A percentile compares a stretch with the other conserved stretches of the same genome.
These are phyloP conservation scores for Hyaloperonospora brassicae DNA, from an alignment of 352 stramenopile species.

Conservation along the genomic window DNA sequence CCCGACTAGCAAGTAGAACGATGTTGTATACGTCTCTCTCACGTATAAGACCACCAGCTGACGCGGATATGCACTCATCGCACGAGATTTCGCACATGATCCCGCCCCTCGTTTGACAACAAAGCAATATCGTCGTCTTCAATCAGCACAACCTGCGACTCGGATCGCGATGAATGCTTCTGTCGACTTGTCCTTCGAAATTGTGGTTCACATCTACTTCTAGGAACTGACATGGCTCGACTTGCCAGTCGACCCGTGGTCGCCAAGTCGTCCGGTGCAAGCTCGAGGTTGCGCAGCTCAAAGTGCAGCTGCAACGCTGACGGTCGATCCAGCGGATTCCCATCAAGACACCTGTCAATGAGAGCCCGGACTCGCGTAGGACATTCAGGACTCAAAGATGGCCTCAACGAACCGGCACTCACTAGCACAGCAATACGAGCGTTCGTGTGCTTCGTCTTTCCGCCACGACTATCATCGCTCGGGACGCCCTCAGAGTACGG, in stretches of 20 bases:
- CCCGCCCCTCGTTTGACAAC: conserved; percentile 17
- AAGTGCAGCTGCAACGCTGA: conserved; percentile 63
- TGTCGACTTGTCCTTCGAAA: background rate
- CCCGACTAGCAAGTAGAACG: too few species aligned
- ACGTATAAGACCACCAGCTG: background rate
- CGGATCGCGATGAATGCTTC: conserved; percentile 6
- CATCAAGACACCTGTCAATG: conserved; percentile 39
- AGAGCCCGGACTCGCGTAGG: conserved; percentile 37
- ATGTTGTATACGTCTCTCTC: background rate
- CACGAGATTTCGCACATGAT: conserved; percentile 18
- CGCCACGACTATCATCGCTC: conserved; percentile 16
- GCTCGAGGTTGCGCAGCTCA: conserved; percentile 37
- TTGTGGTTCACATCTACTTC: conserved; percentile 8
- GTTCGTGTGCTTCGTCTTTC: conserved; percentile 29
- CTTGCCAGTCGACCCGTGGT: conserved; percentile 7
- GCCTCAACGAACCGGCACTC: conserved; percentile 38
- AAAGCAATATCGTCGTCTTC: conserved; percentile 24
- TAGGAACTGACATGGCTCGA: conserved; percentile 8
- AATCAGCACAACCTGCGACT: conserved; percentile 17
- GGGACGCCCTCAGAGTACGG: conserved; percentile 28
- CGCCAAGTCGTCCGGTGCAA: conserved; percentile 17
- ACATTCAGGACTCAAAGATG: conserved; percentile 37
- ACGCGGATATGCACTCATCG: conserved; percentile 8
- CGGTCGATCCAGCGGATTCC: conserved; percentile 38
- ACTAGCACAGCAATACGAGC: conserved; percentile 50